Percentiles rank a stretch among this genome's conserved stretches.
These are phyloP conservation scores for Trypanosoma theileri DNA, from an alignment of 208 protist genomes.

Conservation along the genomic window DNA sequence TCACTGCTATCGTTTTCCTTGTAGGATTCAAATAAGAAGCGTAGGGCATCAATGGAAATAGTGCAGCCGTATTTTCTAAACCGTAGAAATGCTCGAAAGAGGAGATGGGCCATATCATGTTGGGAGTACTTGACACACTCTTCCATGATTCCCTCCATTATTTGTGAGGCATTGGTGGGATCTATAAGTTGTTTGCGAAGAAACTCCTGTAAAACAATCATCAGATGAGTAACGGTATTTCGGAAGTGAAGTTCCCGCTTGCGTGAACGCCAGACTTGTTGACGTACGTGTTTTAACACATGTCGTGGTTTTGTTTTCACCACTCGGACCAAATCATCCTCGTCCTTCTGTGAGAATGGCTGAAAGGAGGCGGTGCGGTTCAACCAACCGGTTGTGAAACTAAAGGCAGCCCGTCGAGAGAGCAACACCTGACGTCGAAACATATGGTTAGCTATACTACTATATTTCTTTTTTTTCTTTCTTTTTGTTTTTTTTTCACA, in stretches of 20 bases:
- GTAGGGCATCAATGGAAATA: constrained; percentile 74
- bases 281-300: constrained; percentile 83
- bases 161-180: constrained; percentile 69
- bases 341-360: constrained; percentile 82
- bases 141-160: constrained; percentile 88
- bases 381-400: constrained; percentile 1
- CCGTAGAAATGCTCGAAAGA: constrained; percentile 86
- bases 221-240: constrained; percentile 87
- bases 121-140: constrained; percentile 86
- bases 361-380: constrained; percentile 55
- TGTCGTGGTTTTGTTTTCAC: constrained; percentile 87
- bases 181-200: constrained; percentile 88
- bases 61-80: constrained; percentile 89
- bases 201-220: constrained; percentile 90
- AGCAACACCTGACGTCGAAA: constrained; percentile 14
- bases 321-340: constrained; percentile 79
- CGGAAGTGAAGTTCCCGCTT: constrained; percentile 87
- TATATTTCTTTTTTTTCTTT: neutral
- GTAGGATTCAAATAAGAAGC: constrained; percentile 87
- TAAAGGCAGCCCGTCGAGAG: constrained; percentile 1
- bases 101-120: constrained; percentile 89
- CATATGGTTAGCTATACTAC: neutral
- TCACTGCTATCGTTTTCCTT: constrained; percentile 79
- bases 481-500: neutral
- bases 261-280: constrained; percentile 86